Evolutionary conservation across 2,329 filamentous ascomycete genomes (phyloP).

Genomic region (Lachnellula occidentalis): DNA sequence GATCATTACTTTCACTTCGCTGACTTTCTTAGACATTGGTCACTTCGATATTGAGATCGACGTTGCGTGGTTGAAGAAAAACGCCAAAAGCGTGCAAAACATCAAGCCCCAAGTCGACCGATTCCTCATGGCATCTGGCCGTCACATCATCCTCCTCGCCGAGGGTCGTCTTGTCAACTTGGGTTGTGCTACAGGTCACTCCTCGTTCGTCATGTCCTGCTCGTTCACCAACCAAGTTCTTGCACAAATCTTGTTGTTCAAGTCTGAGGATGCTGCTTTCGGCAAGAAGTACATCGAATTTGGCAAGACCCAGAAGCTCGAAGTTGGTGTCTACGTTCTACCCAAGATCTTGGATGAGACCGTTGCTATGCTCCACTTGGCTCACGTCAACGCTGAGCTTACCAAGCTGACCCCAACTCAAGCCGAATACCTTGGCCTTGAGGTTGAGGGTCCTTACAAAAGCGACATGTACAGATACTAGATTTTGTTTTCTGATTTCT

Average conservation of each 20-base stretch:
- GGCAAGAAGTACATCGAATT: constrained; percentile 95
- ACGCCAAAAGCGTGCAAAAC: constrained; percentile 88
- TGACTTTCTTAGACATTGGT: constrained; percentile 67
- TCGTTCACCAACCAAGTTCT: constrained; percentile 99
- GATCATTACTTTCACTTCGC: constrained; percentile 3
- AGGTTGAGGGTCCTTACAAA: constrained; percentile 90
- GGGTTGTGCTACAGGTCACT: constrained; percentile 98
- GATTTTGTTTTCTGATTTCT: constrained; percentile 16
- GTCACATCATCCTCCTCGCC: constrained; percentile 96
- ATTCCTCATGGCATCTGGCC: constrained; percentile 87
- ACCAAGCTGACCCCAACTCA: constrained; percentile 79
- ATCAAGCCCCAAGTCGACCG: constrained; percentile 99
- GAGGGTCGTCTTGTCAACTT: constrained; percentile 99
- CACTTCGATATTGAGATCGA: constrained; percentile 99
- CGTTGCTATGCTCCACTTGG: constrained; percentile 89
- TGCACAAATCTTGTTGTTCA: constrained; percentile 97
- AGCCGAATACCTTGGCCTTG: constrained; percentile 90
- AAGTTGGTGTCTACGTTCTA: constrained; percentile 88
- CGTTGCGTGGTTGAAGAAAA: constrained; percentile 98
- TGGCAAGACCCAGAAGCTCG: constrained; percentile 84
- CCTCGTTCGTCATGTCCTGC: constrained; percentile 99
- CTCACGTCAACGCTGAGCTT: constrained; percentile 91
- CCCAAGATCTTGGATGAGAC: constrained; percentile 99
- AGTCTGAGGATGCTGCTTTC: constrained; percentile 82
- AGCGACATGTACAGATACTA: constrained; percentile 60